Evolutionary conservation across 176 grass and related monocot genomes (phyloP), one percentile per base, ranked within the genome.

Genomic region (Thalia dealbata): DNA sequence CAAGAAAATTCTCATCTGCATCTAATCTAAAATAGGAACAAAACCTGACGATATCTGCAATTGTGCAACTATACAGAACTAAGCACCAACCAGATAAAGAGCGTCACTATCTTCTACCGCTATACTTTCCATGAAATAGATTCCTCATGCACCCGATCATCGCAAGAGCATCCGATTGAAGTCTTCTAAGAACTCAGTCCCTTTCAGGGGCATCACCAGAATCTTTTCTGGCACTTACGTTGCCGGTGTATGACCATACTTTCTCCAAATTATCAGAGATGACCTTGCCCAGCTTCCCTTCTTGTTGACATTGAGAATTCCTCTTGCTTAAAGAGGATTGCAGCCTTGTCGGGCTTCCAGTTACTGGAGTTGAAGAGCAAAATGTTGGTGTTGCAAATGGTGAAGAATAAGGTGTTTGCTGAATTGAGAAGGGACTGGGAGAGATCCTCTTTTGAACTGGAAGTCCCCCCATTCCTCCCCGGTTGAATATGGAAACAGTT

Each of bases 401-500:
- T 16, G 95, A 99, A 27, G 81, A 79, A 61, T 91, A 88, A 0
- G 95, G 95, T 0, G 95, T 99, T 29, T 88, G 86, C 50, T 99
- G 87, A 59, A 99, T 88, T 0, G 95, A 99, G 80, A 99, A 99
- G 21, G 90, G 95, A 26, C 90, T 93, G 3, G 85, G 95, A 27
- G 90, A 99, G 56, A 99, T 95, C 50, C 80, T 92, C 75, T 99
- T 99, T 73, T 99, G 90, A 78, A 99, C 67, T 46, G 95, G 87
- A 15, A 88, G 35, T 0, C 86, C 87, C 32, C 84, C 84, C 5
- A 81, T 38, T 64, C 87, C 87, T 2, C 70, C 50, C 7, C 89
- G 86, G 71, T 91, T 97, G 65, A 97, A 97, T 48, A 97, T 93
- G 0, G 87, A 84, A 23, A 91, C 72, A 22, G 83, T 76, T 41